phyloP scores from a whole-genome alignment of 2,329 filamentous ascomycete genomes.

The Esteya vermicola region DNA sequence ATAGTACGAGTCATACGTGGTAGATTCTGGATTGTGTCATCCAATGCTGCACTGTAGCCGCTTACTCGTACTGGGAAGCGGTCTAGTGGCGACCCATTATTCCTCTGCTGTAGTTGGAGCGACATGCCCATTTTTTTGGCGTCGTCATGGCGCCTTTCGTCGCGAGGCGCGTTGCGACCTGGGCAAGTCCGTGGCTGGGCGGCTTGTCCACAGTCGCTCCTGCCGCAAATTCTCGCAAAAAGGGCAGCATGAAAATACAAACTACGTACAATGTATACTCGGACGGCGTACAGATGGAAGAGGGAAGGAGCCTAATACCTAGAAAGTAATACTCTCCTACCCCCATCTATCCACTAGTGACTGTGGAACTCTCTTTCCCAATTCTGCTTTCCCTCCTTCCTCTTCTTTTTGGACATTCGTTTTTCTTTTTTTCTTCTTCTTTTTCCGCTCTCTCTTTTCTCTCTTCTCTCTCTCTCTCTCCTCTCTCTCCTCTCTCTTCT shows the following conservation, averaged over 20 bases:
- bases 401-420: not conserved
- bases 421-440: not conserved
- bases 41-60: too few species aligned
- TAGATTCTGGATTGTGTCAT: too few species aligned
- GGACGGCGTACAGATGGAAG: not conserved
- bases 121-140: not conserved
- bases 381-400: not conserved
- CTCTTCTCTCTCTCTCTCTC: not conserved
- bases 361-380: not conserved
- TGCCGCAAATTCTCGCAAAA: constrained; percentile 7
- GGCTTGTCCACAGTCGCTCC: constrained; percentile 3
- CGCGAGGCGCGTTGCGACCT: constrained; percentile 9
- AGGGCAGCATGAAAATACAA: not conserved
- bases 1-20: too few species aligned
- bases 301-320: not conserved
- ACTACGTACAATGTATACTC: too few species aligned
- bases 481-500: not conserved
- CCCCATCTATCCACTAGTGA: constrained; percentile 1
- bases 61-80: too few species aligned
- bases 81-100: not conserved
- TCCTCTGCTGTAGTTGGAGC: not conserved
- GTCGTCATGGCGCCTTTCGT: constrained; percentile 3
- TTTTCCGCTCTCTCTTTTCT: not conserved
- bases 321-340: too few species aligned
- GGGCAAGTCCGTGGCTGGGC: constrained; percentile 4